Evolutionary conservation across 257 asterid genomes (phyloP).

Genomic region (Coffea eugenioides): DNA sequence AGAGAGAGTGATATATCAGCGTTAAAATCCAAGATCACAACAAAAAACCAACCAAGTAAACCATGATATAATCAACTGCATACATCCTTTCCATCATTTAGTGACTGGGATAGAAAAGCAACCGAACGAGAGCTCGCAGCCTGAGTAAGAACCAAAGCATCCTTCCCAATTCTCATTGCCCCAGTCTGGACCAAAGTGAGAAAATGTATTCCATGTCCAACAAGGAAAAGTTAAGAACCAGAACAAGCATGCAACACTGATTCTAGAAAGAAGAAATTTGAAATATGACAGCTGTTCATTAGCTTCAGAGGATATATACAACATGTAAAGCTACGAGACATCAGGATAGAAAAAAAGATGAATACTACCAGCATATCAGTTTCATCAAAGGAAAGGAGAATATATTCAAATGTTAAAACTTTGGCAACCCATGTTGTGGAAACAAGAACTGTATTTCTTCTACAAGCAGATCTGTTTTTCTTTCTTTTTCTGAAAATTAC

Average conservation of each 20-base stretch:
- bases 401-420: not conserved
- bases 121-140: constrained; percentile 66
- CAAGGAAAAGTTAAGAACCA: not conserved
- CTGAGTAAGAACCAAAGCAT: constrained; percentile 83
- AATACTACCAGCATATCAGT: not conserved
- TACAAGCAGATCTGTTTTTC: no score
- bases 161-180: constrained; percentile 82
- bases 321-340: not conserved
- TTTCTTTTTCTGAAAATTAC: no score
- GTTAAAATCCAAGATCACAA: not conserved
- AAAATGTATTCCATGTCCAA: constrained; percentile 9
- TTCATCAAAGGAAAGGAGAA: not conserved
- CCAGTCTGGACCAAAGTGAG: constrained; percentile 50
- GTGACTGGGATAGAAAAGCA: constrained; percentile 75
- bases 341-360: not conserved
- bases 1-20: constrained; percentile 5
- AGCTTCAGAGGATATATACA: not conserved
- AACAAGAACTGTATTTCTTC: not conserved
- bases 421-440: not conserved
- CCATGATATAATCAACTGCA: constrained; percentile 14
- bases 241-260: not conserved
- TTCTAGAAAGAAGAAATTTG: not conserved
- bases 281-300: not conserved
- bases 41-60: not conserved
- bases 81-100: constrained; percentile 78